phyloP scores from a whole-genome alignment of 2,329 filamentous ascomycete genomes.

The Xylariaceae sp. region DNA sequence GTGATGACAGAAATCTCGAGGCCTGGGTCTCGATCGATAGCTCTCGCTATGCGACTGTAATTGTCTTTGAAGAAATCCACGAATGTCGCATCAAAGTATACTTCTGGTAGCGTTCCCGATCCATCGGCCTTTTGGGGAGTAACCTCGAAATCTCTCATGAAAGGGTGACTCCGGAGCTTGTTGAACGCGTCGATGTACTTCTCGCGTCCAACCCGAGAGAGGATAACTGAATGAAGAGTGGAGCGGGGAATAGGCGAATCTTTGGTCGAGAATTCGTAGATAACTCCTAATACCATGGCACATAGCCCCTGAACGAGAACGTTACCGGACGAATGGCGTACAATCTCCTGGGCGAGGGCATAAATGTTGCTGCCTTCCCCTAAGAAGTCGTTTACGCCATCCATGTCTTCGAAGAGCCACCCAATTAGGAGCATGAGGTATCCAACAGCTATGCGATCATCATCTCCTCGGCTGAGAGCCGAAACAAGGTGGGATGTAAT shows the following conservation, averaged over 20 bases:
- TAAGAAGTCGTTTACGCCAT: constrained; percentile 88
- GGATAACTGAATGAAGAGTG: constrained; percentile 73
- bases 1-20: constrained; percentile 76
- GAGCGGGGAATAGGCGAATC: constrained; percentile 84
- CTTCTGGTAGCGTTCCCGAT: constrained; percentile 59
- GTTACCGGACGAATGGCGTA: constrained; percentile 57
- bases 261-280: constrained; percentile 97
- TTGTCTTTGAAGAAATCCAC: constrained; percentile 96
- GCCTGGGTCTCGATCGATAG: constrained; percentile 85
- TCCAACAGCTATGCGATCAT: constrained; percentile 73
- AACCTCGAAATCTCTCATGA: constrained; percentile 87
- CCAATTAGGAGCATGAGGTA: constrained; percentile 85
- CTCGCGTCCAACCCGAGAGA: constrained; percentile 73
- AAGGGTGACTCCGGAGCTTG: constrained; percentile 68
- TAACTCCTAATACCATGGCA: constrained; percentile 75
- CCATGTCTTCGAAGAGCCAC: constrained; percentile 89
- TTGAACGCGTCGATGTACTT: constrained; percentile 79
- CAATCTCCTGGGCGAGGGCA: constrained; percentile 68
- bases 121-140: constrained; percentile 62
- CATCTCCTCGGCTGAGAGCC: constrained; percentile 68
- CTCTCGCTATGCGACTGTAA: constrained; percentile 75
- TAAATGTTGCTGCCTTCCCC: constrained; percentile 91
- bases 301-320: constrained; percentile 74
- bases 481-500: constrained; percentile 81
- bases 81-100: constrained; percentile 81